A percentile compares a stretch with the other conserved stretches of the same genome.
phyloP scores from a whole-genome alignment of 2,329 filamentous ascomycete species.

The Penicillium sp. region DNA sequence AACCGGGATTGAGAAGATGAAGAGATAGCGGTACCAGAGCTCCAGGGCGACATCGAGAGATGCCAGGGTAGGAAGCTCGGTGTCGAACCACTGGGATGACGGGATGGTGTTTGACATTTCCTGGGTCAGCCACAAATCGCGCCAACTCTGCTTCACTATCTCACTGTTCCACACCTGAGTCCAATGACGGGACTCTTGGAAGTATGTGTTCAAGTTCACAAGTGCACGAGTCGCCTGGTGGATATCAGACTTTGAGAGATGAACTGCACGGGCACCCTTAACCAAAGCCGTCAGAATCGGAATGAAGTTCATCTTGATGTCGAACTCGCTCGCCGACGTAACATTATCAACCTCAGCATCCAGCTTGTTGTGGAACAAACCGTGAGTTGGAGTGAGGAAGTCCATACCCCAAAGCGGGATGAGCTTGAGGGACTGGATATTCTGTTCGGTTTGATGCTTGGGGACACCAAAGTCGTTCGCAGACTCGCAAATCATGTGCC shows the following conservation, averaged over 20 bases:
- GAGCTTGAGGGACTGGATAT: conserved; percentile 55
- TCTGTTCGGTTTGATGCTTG: conserved; percentile 57
- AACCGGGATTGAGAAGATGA: conserved; percentile 59
- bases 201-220: conserved; percentile 52
- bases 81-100: conserved; percentile 39
- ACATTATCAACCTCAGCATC: conserved; percentile 54
- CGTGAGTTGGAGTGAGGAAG: conserved; percentile 54
- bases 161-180: conserved; percentile 51
- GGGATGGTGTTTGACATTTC: conserved; percentile 43
- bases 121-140: conserved; percentile 49
- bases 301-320: conserved; percentile 56
- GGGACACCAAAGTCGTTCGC: conserved; percentile 58
- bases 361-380: conserved; percentile 55
- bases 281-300: conserved; percentile 54
- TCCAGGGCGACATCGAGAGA: conserved; percentile 41
- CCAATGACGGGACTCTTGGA: conserved; percentile 51
- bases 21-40: conserved; percentile 47
- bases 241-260: conserved; percentile 46
- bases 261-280: conserved; percentile 50
- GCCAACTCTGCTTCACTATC: conserved; percentile 48
- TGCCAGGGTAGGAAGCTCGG: conserved; percentile 40
- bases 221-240: conserved; percentile 50
- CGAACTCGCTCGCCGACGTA: conserved; percentile 45
- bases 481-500: conserved; percentile 57
- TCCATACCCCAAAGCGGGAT: conserved; percentile 58